Percentiles rank a stretch among this genome's conserved stretches.
These are phyloP conservation scores for Tuber indicum DNA, from an alignment of 495 filamentous ascomycete genomes.

Conservation along the genomic window DNA sequence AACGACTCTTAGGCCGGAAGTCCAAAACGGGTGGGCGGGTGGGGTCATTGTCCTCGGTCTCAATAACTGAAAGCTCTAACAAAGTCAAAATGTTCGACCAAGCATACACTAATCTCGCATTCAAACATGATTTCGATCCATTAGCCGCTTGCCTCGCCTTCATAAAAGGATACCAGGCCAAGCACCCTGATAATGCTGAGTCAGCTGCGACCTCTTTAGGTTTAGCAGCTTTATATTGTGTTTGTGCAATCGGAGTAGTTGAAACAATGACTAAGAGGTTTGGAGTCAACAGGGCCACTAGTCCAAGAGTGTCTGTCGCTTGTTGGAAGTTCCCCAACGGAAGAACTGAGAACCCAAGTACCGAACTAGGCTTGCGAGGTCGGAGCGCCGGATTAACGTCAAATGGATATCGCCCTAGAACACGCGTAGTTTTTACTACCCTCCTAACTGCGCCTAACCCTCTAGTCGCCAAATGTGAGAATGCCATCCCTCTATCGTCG, in stretches of 20 bases:
- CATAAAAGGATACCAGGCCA: constrained; percentile 96
- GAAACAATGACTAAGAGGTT: constrained; percentile 95
- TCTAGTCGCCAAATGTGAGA: constrained; percentile 89
- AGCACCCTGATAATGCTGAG: constrained; percentile 80
- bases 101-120: constrained; percentile 89
- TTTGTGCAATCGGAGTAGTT: constrained; percentile 90
- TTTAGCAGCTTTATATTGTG: constrained; percentile 82
- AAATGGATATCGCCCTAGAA: constrained; percentile 84
- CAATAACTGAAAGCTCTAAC: constrained; percentile 60
- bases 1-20: constrained; percentile 78
- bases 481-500: constrained; percentile 92
- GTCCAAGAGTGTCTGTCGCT: constrained; percentile 74
- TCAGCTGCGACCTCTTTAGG: constrained; percentile 87
- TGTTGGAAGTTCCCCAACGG: constrained; percentile 89
- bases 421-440: constrained; percentile 79
- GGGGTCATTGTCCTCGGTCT: constrained; percentile 59
- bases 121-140: constrained; percentile 46
- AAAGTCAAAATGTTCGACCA: constrained; percentile 96
- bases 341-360: constrained; percentile 82
- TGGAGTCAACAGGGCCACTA: constrained; percentile 93
- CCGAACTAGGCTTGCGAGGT: constrained; percentile 84
- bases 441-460: constrained; percentile 80
- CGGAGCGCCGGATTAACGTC: constrained; percentile 51
- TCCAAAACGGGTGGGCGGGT: constrained; percentile 67
- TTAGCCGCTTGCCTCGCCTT: constrained; percentile 69